Percentiles rank a stretch among this genome's conserved stretches.
These are phyloP conservation scores for Leccinum boreale DNA, from an alignment of 768 basidiomycete genomes.

Conservation along the genomic window DNA sequence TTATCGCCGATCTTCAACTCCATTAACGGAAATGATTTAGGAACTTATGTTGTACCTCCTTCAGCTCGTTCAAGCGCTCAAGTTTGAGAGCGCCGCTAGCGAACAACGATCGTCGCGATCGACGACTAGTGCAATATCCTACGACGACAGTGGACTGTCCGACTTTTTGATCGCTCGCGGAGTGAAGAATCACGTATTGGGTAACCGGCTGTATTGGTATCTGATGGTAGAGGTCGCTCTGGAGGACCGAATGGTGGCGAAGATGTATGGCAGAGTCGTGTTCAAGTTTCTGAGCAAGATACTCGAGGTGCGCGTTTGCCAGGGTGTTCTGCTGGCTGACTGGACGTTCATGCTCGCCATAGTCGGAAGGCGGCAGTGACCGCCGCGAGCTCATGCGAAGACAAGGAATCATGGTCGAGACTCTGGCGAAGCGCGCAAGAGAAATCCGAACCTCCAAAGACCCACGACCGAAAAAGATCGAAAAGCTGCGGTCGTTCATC, in stretches of 20 bases:
- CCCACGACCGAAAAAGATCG: constrained; percentile 94
- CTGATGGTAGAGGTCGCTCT: constrained; percentile 93
- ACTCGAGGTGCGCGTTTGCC: constrained; percentile 56
- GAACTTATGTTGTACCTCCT: constrained; percentile 89
- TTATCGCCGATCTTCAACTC: background rate
- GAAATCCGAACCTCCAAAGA: constrained; percentile 91
- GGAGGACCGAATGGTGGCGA: constrained; percentile 81
- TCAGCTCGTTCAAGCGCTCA: constrained; percentile 96
- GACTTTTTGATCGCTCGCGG: constrained; percentile 89
- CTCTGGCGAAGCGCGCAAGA: constrained; percentile 79
- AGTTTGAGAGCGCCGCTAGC: constrained; percentile 84
- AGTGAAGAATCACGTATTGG: constrained; percentile 77
- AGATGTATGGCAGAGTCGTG: constrained; percentile 91
- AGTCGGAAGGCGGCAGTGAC: constrained; percentile 75
- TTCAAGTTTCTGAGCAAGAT: constrained; percentile 89
- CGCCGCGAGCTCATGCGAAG: constrained; percentile 86
- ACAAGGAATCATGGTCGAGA: constrained; percentile 87
- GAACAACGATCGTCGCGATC: constrained; percentile 76
- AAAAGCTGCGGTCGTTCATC: constrained; percentile 83
- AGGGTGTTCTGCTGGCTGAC: background rate
- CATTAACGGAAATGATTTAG: constrained; percentile 39
- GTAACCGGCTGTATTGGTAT: constrained; percentile 96
- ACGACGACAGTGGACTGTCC: constrained; percentile 89
- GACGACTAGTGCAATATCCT: constrained; percentile 70
- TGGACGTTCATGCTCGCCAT: background rate